Conservation (phyloP, 345 rosid genomes). For the Citrus maxima region DNA sequence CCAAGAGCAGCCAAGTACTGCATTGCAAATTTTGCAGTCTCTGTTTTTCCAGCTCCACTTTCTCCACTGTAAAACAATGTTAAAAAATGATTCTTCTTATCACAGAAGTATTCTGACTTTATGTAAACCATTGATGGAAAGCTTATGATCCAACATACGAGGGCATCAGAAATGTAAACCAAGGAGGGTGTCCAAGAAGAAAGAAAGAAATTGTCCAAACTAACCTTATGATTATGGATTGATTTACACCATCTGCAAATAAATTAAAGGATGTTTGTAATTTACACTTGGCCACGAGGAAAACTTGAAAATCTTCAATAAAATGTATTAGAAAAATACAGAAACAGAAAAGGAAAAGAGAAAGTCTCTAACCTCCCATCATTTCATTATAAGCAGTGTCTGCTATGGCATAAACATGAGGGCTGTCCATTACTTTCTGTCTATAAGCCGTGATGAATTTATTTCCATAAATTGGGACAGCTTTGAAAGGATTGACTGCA, state of each 20-base stretch:
- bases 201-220: slow-evolving; percentile 17
- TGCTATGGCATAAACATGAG: slow-evolving; percentile 84
- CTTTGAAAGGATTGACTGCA: slow-evolving; percentile 87
- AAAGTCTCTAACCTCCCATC: slow-evolving; percentile 70
- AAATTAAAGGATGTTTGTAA: slow-evolving; percentile 16
- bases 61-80: slow-evolving; percentile 66
- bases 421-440: slow-evolving; percentile 55
- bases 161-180: slow-evolving; percentile 1
- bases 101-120: slow-evolving; percentile 1
- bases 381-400: slow-evolving; percentile 81
- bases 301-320: background rate
- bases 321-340: slow-evolving; percentile 17
- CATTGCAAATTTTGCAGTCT: slow-evolving; percentile 91
- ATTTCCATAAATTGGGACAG: slow-evolving; percentile 58
- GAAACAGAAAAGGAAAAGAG: background rate
- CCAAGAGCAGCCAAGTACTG: slow-evolving; percentile 88
- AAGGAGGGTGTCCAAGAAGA: background rate
- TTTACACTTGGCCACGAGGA: background rate
- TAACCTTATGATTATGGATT: slow-evolving; percentile 93
- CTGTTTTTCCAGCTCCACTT: slow-evolving; percentile 99
- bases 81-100: slow-evolving; percentile 3
- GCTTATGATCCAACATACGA: slow-evolving; percentile 2
- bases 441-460: slow-evolving; percentile 52
- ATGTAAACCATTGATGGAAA: background rate
- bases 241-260: slow-evolving; percentile 74